Percentiles rank a stretch among this genome's conserved stretches.
Conservation (phyloP, 345 rosid genomes). For the Camelina laxa region DNA sequence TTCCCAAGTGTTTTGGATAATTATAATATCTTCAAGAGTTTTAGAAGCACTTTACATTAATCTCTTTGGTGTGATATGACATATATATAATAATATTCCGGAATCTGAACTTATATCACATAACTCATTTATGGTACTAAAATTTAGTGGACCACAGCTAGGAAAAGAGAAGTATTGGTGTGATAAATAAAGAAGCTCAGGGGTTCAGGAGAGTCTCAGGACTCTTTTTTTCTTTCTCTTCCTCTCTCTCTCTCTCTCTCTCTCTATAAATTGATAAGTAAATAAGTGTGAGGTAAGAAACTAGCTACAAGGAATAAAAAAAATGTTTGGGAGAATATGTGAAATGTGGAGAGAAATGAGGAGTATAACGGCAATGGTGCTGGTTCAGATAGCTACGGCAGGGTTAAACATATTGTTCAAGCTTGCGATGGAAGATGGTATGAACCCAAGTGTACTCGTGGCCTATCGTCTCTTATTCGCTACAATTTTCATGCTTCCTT, state of each 20-base stretch:
- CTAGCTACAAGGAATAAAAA: not conserved
- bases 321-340: conserved; percentile 32
- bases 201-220: not conserved
- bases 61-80: conserved; percentile 16
- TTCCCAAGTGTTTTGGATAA: not conserved
- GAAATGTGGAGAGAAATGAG: conserved; percentile 39
- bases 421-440: conserved; percentile 46
- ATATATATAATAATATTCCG: conserved; percentile 24
- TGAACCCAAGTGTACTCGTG: conserved; percentile 45
- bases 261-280: not conserved
- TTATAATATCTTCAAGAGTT: not conserved
- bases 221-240: not conserved
- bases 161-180: conserved; percentile 4
- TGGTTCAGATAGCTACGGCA: conserved; percentile 44
- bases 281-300: not conserved
- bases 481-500: conserved; percentile 42
- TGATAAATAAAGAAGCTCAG: conserved; percentile 36
- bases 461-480: conserved; percentile 52
- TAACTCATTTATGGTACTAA: conserved; percentile 28
- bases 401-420: conserved; percentile 49
- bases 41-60: conserved; percentile 9
- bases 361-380: conserved; percentile 43
- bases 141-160: conserved; percentile 34
- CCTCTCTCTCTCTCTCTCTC: not conserved
- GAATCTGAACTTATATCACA: conserved; percentile 9